phyloP scores from a whole-genome alignment of 1,284 basidiomycete species.

The Ustilago xerochloae region DNA sequence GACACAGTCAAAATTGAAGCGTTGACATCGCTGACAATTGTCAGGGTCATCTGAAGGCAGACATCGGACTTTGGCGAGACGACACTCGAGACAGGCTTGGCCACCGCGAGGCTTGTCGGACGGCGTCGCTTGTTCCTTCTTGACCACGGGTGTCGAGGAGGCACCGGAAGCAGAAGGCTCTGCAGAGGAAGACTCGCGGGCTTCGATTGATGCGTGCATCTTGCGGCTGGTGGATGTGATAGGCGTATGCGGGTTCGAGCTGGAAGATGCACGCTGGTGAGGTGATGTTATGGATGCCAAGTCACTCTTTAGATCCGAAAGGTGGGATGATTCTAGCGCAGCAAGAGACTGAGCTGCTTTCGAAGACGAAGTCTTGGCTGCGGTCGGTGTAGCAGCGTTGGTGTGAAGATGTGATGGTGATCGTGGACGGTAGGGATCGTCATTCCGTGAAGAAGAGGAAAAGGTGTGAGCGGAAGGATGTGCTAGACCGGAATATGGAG shows the following conservation, averaged over 20 bases:
- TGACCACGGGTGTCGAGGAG: background rate
- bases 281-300: conserved; percentile 24
- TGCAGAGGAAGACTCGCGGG: background rate
- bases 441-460: background rate
- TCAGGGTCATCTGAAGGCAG: conserved; percentile 39
- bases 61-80: conserved; percentile 46
- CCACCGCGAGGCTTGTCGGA: conserved; percentile 48
- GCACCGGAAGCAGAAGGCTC: too few species aligned
- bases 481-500: conserved; percentile 13
- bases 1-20: conserved; percentile 50
- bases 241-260: conserved; percentile 10
- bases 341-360: conserved; percentile 9
- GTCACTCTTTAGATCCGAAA: conserved; percentile 24
- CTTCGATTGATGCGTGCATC: conserved; percentile 4
- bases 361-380: conserved; percentile 5
- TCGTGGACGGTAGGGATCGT: conserved; percentile 11
- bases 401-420: conserved; percentile 19
- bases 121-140: conserved; percentile 10
- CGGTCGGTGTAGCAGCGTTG: conserved; percentile 1
- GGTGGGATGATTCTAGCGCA: conserved; percentile 9
- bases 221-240: conserved; percentile 1
- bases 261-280: conserved; percentile 23
- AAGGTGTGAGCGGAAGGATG: conserved; percentile 22
- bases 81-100: conserved; percentile 52
- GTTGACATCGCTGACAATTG: conserved; percentile 42